phyloP scores from a whole-genome alignment of 108 stramenopile species.

The Mediolabrus comicus region DNA sequence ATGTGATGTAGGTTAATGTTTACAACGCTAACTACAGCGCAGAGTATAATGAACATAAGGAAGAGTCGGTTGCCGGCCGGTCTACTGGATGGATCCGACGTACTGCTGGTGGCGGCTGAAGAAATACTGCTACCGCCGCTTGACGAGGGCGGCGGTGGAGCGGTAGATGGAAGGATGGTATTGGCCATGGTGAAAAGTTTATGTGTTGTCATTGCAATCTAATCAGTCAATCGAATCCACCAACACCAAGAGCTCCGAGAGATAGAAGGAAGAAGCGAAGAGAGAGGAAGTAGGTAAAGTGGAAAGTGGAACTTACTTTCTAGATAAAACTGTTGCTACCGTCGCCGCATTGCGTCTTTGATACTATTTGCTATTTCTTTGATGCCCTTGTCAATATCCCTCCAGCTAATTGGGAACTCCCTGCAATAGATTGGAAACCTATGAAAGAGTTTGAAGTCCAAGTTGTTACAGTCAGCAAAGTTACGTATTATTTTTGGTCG shows the following conservation, averaged over 20 bases:
- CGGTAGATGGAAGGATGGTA: background rate
- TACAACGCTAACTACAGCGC: no score
- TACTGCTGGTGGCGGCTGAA: background rate
- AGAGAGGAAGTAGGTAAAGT: background rate
- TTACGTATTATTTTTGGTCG: background rate
- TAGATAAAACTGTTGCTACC: no score
- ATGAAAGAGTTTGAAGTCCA: background rate
- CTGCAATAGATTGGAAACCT: conserved; percentile 56
- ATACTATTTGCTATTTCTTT: conserved; percentile 10
- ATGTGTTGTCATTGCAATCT: background rate
- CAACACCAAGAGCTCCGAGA: no score
- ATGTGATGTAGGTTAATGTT: no score
- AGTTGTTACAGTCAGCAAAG: background rate
- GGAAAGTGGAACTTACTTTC: no score
- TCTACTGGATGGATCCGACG: background rate
- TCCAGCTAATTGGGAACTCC: conserved; percentile 81
- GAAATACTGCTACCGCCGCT: background rate
- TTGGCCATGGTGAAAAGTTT: no score
- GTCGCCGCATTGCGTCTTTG: background rate
- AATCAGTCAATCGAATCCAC: no score
- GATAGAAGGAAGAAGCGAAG: background rate
- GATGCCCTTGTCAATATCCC: conserved; percentile 80
- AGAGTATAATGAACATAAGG: no score
- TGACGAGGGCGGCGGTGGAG: background rate
- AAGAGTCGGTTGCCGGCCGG: background rate